Conservation (phyloP, 2,329 filamentous ascomycete genomes). For the Aureobasidium leucospermi region DNA sequence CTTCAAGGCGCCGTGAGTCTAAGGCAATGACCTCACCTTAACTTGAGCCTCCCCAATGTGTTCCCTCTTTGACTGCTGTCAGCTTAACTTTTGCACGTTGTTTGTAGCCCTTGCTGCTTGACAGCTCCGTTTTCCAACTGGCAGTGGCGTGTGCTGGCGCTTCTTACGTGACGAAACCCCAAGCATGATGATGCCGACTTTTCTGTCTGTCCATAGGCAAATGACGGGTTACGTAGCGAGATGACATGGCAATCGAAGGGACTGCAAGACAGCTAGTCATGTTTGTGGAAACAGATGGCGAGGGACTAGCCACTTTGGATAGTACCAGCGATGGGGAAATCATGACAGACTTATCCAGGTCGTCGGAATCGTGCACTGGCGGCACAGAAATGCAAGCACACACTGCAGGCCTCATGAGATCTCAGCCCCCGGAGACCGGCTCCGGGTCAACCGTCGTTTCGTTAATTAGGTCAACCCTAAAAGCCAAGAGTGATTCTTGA, state of each 20-base stretch:
- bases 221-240: not conserved
- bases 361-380: not conserved
- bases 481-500: too few relatives aligned
- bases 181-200: not conserved
- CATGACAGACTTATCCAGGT: not conserved
- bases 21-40: slow-evolving; percentile 12
- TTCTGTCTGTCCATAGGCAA: not conserved
- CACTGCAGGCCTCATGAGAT: not conserved
- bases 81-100: not conserved
- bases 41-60: not conserved
- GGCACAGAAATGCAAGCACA: not conserved
- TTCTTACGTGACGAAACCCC: not conserved
- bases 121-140: not conserved
- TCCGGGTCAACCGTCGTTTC: not conserved
- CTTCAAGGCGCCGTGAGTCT: not conserved
- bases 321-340: not conserved
- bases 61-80: not conserved
- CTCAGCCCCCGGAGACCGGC: not conserved
- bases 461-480: not conserved
- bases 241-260: not conserved
- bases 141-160: not conserved
- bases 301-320: not conserved
- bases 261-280: slow-evolving; percentile 2
- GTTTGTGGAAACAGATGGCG: not conserved
- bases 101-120: not conserved